These are phyloP conservation scores for Pulveroboletus ravenelii DNA, from an alignment of 768 basidiomycete species.

Conservation along the genomic window DNA sequence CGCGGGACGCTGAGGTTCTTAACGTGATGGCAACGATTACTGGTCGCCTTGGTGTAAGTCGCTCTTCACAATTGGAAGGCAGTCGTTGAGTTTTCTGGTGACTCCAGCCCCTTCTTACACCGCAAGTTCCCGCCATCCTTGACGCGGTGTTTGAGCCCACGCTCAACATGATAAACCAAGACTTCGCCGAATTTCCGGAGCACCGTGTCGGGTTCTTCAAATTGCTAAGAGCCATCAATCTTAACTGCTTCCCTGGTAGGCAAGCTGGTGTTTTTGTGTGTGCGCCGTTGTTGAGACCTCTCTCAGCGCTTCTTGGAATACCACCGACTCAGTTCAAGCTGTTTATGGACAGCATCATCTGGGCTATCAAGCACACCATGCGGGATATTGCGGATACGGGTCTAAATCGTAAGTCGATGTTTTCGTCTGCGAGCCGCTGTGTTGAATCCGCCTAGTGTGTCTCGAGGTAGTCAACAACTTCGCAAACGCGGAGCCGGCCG, in stretches of 20 bases:
- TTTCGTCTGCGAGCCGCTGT: not conserved
- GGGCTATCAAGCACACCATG: conserved; percentile 99
- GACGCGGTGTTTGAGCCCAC: conserved; percentile 98
- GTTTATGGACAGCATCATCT: conserved; percentile 96
- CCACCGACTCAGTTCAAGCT: conserved; percentile 95
- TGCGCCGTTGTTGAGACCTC: not conserved
- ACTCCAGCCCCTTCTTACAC: conserved; percentile 72
- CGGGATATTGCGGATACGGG: conserved; percentile 95
- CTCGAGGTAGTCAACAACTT: conserved; percentile 96
- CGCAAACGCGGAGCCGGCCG: conserved; percentile 67
- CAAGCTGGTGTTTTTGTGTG: not conserved
- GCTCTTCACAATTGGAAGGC: not conserved
- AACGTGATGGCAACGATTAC: conserved; percentile 97
- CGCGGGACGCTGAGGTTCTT: conserved; percentile 93
- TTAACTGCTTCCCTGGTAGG: conserved; percentile 92
- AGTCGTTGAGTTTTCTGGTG: conserved; percentile 6
- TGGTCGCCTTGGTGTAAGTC: conserved; percentile 75
- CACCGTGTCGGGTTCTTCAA: conserved; percentile 98
- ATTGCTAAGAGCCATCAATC: conserved; percentile 85
- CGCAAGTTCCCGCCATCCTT: conserved; percentile 91
- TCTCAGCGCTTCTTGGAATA: conserved; percentile 66
- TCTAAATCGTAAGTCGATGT: conserved; percentile 51
- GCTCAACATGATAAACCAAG: conserved; percentile 98
- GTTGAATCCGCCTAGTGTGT: conserved; percentile 53
- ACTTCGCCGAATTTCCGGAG: conserved; percentile 98